These are phyloP conservation scores for Solanum clarkiae DNA, from an alignment of 257 asterid species.

Conservation along the genomic window DNA sequence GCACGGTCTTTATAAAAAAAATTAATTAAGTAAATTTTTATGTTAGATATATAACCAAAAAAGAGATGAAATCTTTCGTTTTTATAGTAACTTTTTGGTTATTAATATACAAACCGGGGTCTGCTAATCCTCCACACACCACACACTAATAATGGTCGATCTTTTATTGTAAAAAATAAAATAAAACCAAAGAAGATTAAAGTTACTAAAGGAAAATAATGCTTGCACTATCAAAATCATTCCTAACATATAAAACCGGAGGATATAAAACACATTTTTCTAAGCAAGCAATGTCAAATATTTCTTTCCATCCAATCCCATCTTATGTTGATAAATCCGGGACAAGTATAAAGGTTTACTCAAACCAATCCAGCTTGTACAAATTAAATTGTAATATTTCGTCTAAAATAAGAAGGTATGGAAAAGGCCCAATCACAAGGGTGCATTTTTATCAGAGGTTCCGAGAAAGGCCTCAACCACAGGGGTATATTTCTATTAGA, in stretches of 20 bases:
- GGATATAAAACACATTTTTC: neutral
- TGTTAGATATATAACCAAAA: no score
- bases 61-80: no score
- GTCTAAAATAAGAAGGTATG: neutral
- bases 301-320: no score
- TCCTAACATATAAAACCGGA: neutral
- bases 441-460: no score
- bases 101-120: no score
- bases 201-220: neutral
- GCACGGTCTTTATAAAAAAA: no score
- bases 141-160: no score
- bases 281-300: neutral
- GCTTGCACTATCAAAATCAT: neutral
- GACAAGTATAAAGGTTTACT: neutral
- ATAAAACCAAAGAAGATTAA: neutral
- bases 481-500: no score
- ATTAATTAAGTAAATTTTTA: no score
- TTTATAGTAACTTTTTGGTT: neutral
- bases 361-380: neutral
- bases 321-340: neutral
- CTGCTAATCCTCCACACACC: no score
- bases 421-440: no score
- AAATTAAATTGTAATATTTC: neutral
- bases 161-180: neutral
- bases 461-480: no score